A percentile compares a stretch with the other conserved stretches of the same genome.
phyloP scores from a whole-genome alignment of 108 stramenopile species.

The Chaetoceros tenuissimus region DNA sequence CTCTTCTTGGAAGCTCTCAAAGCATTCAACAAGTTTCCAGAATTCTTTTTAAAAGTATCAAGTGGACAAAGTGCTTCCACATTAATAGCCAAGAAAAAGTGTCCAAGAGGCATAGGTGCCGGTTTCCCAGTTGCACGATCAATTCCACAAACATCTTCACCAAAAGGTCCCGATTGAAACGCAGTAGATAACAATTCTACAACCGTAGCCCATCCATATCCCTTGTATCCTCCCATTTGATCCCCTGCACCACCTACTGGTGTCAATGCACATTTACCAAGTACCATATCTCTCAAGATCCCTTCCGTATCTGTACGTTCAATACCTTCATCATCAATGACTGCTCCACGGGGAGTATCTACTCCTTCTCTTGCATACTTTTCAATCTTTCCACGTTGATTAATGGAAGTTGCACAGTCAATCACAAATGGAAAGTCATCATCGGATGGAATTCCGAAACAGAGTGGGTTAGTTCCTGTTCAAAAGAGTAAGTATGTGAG shows the following conservation, averaged over 20 bases:
- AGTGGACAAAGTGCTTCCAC: constrained; percentile 48
- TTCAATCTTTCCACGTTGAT: constrained; percentile 65
- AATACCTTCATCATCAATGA: constrained; percentile 49
- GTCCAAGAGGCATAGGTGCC: constrained; percentile 59
- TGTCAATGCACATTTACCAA: constrained; percentile 55
- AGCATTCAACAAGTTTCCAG: constrained; percentile 33
- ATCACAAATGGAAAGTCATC: constrained; percentile 53
- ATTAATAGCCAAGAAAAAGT: constrained; percentile 64
- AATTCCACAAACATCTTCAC: constrained; percentile 50
- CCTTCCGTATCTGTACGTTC: constrained; percentile 58
- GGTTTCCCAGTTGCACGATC: constrained; percentile 49
- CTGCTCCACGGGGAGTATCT: constrained; percentile 40
- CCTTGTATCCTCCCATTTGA: constrained; percentile 61
- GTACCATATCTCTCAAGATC: constrained; percentile 50
- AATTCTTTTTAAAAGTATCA: constrained; percentile 47
- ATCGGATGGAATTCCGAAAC: constrained; percentile 44
- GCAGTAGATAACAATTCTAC: constrained; percentile 58
- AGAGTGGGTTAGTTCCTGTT: constrained; percentile 42
- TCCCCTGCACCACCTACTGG: constrained; percentile 61
- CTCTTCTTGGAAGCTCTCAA: constrained; percentile 39
- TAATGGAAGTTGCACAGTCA: constrained; percentile 57
- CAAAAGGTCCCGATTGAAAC: constrained; percentile 54
- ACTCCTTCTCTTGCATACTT: constrained; percentile 44
- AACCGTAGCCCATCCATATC: constrained; percentile 57
- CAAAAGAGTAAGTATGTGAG: constrained; percentile 1